A percentile compares a stretch with the other conserved stretches of the same genome.
Conservation (phyloP, 208 protist species). For the Acanthamoeba quina region DNA sequence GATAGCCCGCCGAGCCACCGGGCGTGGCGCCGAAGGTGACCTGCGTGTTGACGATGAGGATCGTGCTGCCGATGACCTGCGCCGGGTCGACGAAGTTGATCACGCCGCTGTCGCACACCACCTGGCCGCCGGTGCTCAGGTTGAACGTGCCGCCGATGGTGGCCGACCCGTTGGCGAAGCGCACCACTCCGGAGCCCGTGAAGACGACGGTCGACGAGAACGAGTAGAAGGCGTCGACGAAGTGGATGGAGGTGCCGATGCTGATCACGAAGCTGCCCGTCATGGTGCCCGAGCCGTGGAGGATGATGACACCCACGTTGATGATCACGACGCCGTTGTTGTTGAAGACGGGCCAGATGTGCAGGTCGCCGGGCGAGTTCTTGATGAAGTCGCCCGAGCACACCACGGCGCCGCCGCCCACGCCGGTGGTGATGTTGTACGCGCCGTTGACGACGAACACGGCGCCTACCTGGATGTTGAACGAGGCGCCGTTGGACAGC, state of each 20-base stretch:
- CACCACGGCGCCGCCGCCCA: conserved; percentile 10
- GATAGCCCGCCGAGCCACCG: neutral
- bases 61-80: conserved; percentile 48
- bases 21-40: conserved; percentile 33
- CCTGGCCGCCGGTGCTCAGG: neutral
- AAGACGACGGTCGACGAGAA: conserved; percentile 51
- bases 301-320: conserved; percentile 46
- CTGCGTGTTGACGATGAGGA: conserved; percentile 60
- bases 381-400: conserved; percentile 59
- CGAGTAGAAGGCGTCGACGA: conserved; percentile 61
- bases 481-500: conserved; percentile 62
- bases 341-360: conserved; percentile 65
- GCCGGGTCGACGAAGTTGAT: conserved; percentile 68
- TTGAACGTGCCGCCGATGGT: conserved; percentile 61
- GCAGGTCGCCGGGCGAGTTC: conserved; percentile 65
- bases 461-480: conserved; percentile 40
- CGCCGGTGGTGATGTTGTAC: conserved; percentile 39
- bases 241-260: conserved; percentile 24
- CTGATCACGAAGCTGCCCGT: conserved; percentile 59
- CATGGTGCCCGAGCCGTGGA: conserved; percentile 67
- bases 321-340: conserved; percentile 35
- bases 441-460: conserved; percentile 2
- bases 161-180: conserved; percentile 64
- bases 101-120: conserved; percentile 37
- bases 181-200: conserved; percentile 35